Base-by-base conservation (phyloP, 805 yeast species). In the Kazachstania viticola region DNA sequence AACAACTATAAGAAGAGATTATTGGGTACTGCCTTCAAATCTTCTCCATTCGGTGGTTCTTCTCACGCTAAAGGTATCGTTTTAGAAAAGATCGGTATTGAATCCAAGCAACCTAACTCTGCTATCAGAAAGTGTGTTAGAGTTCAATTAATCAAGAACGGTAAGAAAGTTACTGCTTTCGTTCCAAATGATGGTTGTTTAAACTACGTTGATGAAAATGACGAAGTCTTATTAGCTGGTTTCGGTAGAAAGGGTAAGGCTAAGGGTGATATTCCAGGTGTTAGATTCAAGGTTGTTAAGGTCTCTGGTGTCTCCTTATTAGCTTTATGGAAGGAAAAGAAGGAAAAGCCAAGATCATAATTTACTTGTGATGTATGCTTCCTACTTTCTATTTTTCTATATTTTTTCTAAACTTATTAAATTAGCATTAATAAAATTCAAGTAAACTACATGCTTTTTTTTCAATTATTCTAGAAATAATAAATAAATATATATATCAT, bases 191-290 rank as follows among this genome's bases (percentile, higher is more conserved):
- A 91, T 73, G 99, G 99, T 88, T 91, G 98, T 79, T 74, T 91
- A 70, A 91, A 91, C 91, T 91, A 79, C 59, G 96, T 91, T 60
- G 99, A 91, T 67, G 97, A 91, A 76, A 91, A 91, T 78, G 99
- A 91, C 74, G 97, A 91, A 72, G 99, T 91, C 59, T 75, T 91
- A 62, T 77, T 91, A 60, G 97, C 99, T 62, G 99, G 99, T 79
- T 91, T 91, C 85, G 99, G 99, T 84, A 85, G 97, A 76, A 91
- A 95, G 79, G 98, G 98, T 77, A 91, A 91, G 79, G 98, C 98
- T 69, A 91, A 91, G 94, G 98, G 99, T 79, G 99, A 91, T 87
- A 88, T 91, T 65, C 98, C 98, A 70, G 99, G 99, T 84, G 99
- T 91, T 66, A 91, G 99, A 82, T 91, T 91, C 85, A 91, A 91